phyloP scores from a whole-genome alignment of 306 rosid genomes.

The Vicia villosa region DNA sequence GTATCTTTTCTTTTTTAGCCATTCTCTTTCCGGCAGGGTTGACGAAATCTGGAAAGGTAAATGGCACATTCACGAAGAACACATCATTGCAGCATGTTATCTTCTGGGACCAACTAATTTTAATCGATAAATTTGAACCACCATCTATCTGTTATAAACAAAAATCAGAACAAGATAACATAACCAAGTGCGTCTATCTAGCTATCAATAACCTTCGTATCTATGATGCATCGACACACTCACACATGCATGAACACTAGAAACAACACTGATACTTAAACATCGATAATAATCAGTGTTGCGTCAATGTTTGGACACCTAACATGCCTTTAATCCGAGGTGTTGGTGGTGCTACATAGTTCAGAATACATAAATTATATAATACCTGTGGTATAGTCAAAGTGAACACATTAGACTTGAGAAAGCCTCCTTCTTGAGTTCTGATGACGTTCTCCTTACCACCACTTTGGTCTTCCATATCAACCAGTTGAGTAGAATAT shows the following conservation, averaged over 20 bases:
- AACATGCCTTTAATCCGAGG: not conserved
- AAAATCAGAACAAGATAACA: slow-evolving; percentile 31
- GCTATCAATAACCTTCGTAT: slow-evolving; percentile 23
- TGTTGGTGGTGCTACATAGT: not conserved
- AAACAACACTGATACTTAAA: not conserved
- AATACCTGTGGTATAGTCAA: slow-evolving; percentile 64
- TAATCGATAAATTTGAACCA: slow-evolving; percentile 64
- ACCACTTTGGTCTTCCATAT: slow-evolving; percentile 46
- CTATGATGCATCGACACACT: not conserved
- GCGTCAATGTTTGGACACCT: not conserved
- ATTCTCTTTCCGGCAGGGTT: slow-evolving; percentile 67
- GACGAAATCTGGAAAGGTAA: slow-evolving; percentile 73
- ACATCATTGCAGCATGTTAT: slow-evolving; percentile 43
- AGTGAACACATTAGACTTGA: slow-evolving; percentile 60
- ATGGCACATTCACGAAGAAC: slow-evolving; percentile 64
- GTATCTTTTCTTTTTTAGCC: slow-evolving; percentile 67
- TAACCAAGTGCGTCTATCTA: slow-evolving; percentile 7
- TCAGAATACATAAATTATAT: slow-evolving; percentile 1
- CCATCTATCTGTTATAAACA: slow-evolving; percentile 64
- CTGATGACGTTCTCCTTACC: slow-evolving; percentile 37
- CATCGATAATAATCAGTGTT: not conserved
- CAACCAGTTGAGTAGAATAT: slow-evolving; percentile 56
- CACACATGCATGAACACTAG: not conserved
- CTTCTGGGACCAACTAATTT: slow-evolving; percentile 81
- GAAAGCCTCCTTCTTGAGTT: slow-evolving; percentile 60